A percentile compares a stretch with the other conserved stretches of the same genome.
Evolutionary conservation across 495 filamentous ascomycete species (phyloP).

Genomic region (Rostrohypoxylon terebratum): DNA sequence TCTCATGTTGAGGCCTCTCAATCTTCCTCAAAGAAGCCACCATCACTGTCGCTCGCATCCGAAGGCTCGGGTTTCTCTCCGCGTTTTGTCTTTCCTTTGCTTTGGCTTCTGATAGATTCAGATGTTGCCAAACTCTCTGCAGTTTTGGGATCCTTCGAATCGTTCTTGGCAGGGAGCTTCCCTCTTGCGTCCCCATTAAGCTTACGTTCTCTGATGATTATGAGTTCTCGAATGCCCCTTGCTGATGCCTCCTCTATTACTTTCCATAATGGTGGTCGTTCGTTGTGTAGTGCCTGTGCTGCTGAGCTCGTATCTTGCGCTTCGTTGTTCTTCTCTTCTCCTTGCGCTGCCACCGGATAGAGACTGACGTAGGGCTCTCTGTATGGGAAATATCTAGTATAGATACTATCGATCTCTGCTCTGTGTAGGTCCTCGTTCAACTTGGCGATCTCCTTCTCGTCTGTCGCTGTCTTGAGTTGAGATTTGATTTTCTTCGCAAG

Average conservation of each 20-base stretch:
- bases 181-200: conserved; percentile 10
- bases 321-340: conserved; percentile 44
- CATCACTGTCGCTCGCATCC: conserved; percentile 45
- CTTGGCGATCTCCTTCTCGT: conserved; percentile 61
- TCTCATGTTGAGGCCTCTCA: conserved; percentile 5
- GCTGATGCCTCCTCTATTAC: conserved; percentile 75
- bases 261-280: conserved; percentile 73
- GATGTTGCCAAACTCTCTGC: conserved; percentile 24
- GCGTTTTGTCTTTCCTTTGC: conserved; percentile 20
- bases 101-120: conserved; percentile 12
- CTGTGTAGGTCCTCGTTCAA: conserved; percentile 71
- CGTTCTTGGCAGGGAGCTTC: neutral
- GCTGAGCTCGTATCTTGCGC: conserved; percentile 48
- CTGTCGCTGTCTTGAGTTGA: conserved; percentile 59
- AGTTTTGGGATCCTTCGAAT: conserved; percentile 21
- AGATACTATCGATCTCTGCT: conserved; percentile 85
- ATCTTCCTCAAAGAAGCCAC: conserved; percentile 49
- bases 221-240: conserved; percentile 57
- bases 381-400: conserved; percentile 84
- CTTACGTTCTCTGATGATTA: conserved; percentile 45
- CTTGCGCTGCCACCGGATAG: conserved; percentile 63
- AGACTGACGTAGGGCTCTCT: conserved; percentile 82
- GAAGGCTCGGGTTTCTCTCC: neutral
- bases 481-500: conserved; percentile 72
- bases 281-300: conserved; percentile 50